Base-by-base conservation (phyloP, 2,329 filamentous ascomycete genomes). In the Epichloe elymi region DNA sequence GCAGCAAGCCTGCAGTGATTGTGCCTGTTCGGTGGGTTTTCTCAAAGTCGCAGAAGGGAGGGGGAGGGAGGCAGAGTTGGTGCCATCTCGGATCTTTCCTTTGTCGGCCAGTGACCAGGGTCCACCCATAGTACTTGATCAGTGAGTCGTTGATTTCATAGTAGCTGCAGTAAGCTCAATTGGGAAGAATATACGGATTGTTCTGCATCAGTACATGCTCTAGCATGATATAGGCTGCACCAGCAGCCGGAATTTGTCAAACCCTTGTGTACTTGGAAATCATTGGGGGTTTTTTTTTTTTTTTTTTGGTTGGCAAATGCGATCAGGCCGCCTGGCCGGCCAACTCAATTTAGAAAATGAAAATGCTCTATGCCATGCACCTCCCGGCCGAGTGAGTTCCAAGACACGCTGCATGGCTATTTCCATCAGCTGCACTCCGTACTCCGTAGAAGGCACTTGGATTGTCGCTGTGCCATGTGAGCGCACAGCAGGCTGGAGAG, bases 51-150 rank as follows among this genome's bases (percentile, higher is more conserved):
- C n/a, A 45, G 11, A 7, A 11, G 26, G 4, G 26, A 19, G 33
- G 12, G 35, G 11, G 4, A 11, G 26, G 4, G 26, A 19, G 33
- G 12, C 17, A 3, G 7, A 8, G 35, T 3, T 11, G 45, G 17
- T 40, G 33, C 37, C 38, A 40, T 14, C 38, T 48, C 46, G 46
- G 46, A 30, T 17, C 12, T 41, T 48, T 48, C 46, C 46, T 48
- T 14, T 33, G n/a, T 48, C 15, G 37, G 46, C 14, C 23, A 38
- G 38, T 6, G 37, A 3, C 46, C 46, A 41, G n/a, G 17, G 37
- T 10, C 46, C 46, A 41, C 38, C 14, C 30, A 30, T 26, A 26
- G 7, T 7, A n/a, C 5, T 17, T 20, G 10, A 30, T 11, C 10
- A 30, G 30, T 11, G 30, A 30, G 30, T 30, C 30, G 30, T 30